A percentile compares a stretch with the other conserved stretches of the same genome.
These are phyloP conservation scores for Caloboletus inedulis DNA, from an alignment of 1,284 basidiomycete species.

Conservation along the genomic window DNA sequence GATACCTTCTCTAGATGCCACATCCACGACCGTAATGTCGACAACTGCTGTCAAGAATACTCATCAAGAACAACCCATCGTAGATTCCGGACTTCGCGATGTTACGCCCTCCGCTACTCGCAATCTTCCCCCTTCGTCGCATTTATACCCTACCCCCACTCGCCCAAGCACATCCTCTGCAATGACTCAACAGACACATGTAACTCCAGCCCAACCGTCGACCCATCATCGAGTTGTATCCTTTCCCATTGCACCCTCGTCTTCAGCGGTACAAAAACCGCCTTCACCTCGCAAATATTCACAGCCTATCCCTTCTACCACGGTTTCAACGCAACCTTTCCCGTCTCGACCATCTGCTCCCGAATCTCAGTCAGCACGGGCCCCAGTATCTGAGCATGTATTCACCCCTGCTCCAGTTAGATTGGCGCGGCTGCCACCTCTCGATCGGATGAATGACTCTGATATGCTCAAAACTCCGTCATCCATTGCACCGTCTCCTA, in stretches of 20 bases:
- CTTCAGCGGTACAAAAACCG: conserved; percentile 22
- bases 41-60: conserved; percentile 18
- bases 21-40: conserved; percentile 11
- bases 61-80: conserved; percentile 20
- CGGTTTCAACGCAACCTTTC: conserved; percentile 32
- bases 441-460: conserved; percentile 39
- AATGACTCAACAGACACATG: conserved; percentile 22
- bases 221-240: conserved; percentile 31
- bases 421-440: conserved; percentile 12
- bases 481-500: conserved; percentile 45
- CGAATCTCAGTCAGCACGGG: conserved; percentile 18
- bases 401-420: conserved; percentile 24
- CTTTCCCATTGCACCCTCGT: conserved; percentile 21
- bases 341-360: conserved; percentile 23
- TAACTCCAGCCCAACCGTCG: conserved; percentile 20
- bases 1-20: conserved; percentile 17
- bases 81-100: conserved; percentile 29
- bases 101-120: conserved; percentile 15
- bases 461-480: conserved; percentile 51
- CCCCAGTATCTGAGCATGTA: conserved; percentile 19
- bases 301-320: conserved; percentile 27
- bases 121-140: conserved; percentile 20
- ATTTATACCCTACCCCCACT: conserved; percentile 23
- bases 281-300: conserved; percentile 31
- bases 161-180: conserved; percentile 21